Conservation (phyloP, 176 grass and related monocot species). For the Juncus inflexus region DNA sequence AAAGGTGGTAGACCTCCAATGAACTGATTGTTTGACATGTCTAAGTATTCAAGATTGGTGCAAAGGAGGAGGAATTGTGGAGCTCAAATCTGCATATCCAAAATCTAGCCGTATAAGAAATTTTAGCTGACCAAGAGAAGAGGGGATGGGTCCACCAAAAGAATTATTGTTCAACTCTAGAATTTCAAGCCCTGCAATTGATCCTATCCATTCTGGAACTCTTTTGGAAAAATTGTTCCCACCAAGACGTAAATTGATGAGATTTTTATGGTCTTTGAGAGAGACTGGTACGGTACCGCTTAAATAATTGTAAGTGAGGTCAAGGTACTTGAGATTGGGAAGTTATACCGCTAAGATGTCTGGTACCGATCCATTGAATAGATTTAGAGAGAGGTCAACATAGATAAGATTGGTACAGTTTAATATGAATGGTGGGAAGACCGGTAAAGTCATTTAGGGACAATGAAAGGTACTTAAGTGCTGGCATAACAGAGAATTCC, state of each 20-base stretch:
- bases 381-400: slow-evolving; percentile 56
- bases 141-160: slow-evolving; percentile 44
- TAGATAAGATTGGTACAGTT: slow-evolving; percentile 34
- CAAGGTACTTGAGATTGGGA: too few relatives aligned
- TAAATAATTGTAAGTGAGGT: too few relatives aligned
- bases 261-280: slow-evolving; percentile 33
- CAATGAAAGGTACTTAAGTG: slow-evolving; percentile 28
- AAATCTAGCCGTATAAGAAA: slow-evolving; percentile 45
- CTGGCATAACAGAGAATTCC: slow-evolving; percentile 29
- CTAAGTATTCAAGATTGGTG: slow-evolving; percentile 42
- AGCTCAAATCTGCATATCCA: slow-evolving; percentile 33
- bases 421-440: slow-evolving; percentile 41
- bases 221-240: slow-evolving; percentile 40
- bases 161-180: slow-evolving; percentile 52
- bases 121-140: slow-evolving; percentile 46
- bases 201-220: slow-evolving; percentile 38
- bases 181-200: slow-evolving; percentile 31
- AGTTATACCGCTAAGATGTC: too few relatives aligned
- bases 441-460: slow-evolving; percentile 20
- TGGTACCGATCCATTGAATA: slow-evolving; percentile 4
- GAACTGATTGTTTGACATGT: slow-evolving; percentile 48
- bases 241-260: slow-evolving; percentile 40
- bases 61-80: slow-evolving; percentile 42
- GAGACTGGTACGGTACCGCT: slow-evolving; percentile 35
- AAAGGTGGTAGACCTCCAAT: slow-evolving; percentile 39